phyloP scores from a whole-genome alignment of 2,329 filamentous ascomycete species.

The Chaetomium olivaceum region DNA sequence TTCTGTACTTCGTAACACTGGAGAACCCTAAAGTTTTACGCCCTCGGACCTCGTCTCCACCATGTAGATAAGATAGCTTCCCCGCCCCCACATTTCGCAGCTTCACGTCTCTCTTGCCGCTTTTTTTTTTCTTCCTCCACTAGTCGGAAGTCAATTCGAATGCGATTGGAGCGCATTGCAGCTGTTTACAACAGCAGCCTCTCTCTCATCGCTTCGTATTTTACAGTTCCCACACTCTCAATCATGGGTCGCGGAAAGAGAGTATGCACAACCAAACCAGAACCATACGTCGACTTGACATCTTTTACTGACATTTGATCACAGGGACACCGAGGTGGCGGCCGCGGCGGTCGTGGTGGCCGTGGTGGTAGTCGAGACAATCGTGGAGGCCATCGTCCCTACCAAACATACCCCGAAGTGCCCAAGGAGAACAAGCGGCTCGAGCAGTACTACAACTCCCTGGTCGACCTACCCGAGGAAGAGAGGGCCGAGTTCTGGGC shows the following conservation, averaged over 20 bases:
- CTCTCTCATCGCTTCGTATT: conserved; percentile 19
- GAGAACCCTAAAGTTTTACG: background rate
- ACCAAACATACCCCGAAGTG: conserved; percentile 59
- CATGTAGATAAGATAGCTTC: conserved; percentile 10
- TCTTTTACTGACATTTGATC: conserved; percentile 5
- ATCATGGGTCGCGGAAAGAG: conserved; percentile 33
- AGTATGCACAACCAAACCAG: conserved; percentile 13
- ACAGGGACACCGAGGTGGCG: conserved; percentile 37
- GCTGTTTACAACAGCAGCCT: conserved; percentile 12
- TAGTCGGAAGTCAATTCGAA: conserved; percentile 17
- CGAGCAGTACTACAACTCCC: conserved; percentile 80
- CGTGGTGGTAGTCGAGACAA: conserved; percentile 36
- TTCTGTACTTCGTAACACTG: background rate
- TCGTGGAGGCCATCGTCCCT: conserved; percentile 42
- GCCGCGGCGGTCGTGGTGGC: conserved; percentile 38
- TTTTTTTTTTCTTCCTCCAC: conserved; percentile 30
- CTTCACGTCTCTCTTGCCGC: background rate
- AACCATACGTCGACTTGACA: background rate
- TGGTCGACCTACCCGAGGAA: conserved; percentile 72
- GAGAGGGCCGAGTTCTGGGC: conserved; percentile 84
- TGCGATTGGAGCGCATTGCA: conserved; percentile 31
- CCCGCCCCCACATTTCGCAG: conserved; percentile 33
- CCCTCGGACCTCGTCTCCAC: background rate
- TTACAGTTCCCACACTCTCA: conserved; percentile 18
- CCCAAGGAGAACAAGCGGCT: conserved; percentile 80